These are phyloP conservation scores for Candida ascalaphidarum DNA, from an alignment of 805 yeast species.

Conservation along the genomic window DNA sequence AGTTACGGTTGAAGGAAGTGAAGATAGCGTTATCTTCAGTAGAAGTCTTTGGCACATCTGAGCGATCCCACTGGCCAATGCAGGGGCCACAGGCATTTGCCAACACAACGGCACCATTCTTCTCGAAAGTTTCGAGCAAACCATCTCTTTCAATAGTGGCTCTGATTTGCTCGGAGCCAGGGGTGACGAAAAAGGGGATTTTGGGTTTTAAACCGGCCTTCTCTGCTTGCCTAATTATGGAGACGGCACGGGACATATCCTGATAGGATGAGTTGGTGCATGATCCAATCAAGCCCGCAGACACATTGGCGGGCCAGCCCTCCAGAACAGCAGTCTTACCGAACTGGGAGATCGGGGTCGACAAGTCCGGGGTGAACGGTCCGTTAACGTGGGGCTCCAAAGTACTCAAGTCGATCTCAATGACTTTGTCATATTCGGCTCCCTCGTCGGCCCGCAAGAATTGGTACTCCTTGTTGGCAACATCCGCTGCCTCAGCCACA, in stretches of 20 bases:
- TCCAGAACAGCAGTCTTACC: constrained; percentile 61
- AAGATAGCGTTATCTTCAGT: constrained; percentile 79
- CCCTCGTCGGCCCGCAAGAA: constrained; percentile 80
- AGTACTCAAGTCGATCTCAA: constrained; percentile 79
- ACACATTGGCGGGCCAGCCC: constrained; percentile 79
- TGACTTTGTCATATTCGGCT: constrained; percentile 84
- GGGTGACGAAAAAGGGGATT: constrained; percentile 89
- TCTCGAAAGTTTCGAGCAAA: constrained; percentile 66
- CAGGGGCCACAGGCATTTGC: constrained; percentile 99
- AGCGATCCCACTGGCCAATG: constrained; percentile 99
- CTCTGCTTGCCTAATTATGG: constrained; percentile 82
- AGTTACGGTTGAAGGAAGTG: constrained; percentile 96
- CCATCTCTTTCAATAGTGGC: constrained; percentile 98
- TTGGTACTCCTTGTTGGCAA: constrained; percentile 45
- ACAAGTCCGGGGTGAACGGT: constrained; percentile 96
- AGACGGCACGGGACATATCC: constrained; percentile 95
- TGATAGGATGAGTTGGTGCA: constrained; percentile 98
- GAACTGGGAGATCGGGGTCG: constrained; percentile 84
- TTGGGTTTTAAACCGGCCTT: constrained; percentile 82
- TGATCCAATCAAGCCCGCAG: constrained; percentile 95
- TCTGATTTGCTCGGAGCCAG: constrained; percentile 97
- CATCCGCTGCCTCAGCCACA: constrained; percentile 73
- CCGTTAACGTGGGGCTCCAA: constrained; percentile 96
- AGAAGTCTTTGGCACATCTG: constrained; percentile 58
- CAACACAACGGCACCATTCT: constrained; percentile 83